Base-by-base conservation (phyloP, 495 filamentous ascomycete species). In the Xylaria curta region DNA sequence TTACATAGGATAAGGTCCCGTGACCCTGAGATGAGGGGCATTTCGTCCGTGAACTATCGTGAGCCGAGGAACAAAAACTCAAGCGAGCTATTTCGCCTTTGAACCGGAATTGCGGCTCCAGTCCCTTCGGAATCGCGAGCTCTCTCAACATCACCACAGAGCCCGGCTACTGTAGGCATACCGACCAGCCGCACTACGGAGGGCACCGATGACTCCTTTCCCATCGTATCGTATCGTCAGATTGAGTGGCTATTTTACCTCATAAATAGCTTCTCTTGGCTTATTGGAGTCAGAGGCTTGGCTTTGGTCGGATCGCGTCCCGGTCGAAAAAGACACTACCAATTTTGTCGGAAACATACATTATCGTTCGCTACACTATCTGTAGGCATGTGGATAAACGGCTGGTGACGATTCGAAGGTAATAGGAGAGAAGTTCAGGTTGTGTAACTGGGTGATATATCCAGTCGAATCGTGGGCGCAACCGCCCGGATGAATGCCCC, bases 211-310 rank as follows among this genome's bases (percentile, higher is more conserved):
- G 58, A 40, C 38, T 62, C 38, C n/a, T 17, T 24, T 21, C 8
- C 58, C 31, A 38, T 60, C 60, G 60, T 62, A 38, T 62, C 21
- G 21, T 46, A 64, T 64, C 38, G 24, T 13, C 51, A 26, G 51
- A 54, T 56, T 66, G 63, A 53, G 46, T 54, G 46, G 64, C 64
- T 53, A 54, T 53, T 60, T 38, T n/a, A 38, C 58, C 58, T 60
- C 33, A 28, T 38, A 38, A 60, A 17, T 33, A 17, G 19, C 4
- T 54, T 38, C 51, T 68, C 66, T 68, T 68, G 66, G 66, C 66
- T 68, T 46, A 68, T 68, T 58, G 66, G 51, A 46, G 47, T 49
- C 26, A 67, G 56, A 28, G 64, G 24, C 63, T 58, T 68, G 66
- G 66, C 26, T 10, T 65, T 33, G 15, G 6, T 6, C 24, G 26